Conservation (phyloP, 495 filamentous ascomycete genomes). For the Podospora bellae-mahoneyi region DNA sequence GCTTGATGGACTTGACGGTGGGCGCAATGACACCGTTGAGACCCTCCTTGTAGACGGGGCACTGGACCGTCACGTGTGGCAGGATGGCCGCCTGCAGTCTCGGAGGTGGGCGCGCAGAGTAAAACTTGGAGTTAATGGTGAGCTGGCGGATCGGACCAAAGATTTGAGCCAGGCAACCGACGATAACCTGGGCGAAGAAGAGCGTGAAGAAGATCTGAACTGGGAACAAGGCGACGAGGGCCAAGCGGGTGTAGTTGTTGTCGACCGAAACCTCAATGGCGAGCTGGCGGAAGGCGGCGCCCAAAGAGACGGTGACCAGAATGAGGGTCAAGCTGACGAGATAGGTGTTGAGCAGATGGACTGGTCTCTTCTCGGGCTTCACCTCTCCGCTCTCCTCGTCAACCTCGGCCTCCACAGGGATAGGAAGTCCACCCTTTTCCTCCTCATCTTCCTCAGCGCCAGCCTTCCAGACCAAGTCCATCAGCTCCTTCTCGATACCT, state of each 20-base stretch:
- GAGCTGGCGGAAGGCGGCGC: slow-evolving; percentile 63
- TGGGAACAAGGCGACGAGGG: slow-evolving; percentile 59
- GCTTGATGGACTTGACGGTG: slow-evolving; percentile 66
- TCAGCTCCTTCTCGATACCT: slow-evolving; percentile 67
- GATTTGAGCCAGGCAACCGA: slow-evolving; percentile 70
- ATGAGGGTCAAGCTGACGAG: slow-evolving; percentile 62
- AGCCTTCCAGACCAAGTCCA: slow-evolving; percentile 68
- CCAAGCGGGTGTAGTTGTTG: slow-evolving; percentile 55
- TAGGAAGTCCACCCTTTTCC: slow-evolving; percentile 44
- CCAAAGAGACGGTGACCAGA: slow-evolving; percentile 59
- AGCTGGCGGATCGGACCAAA: slow-evolving; percentile 72
- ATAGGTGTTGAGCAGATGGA: slow-evolving; percentile 64
- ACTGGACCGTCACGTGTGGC: slow-evolving; percentile 69
- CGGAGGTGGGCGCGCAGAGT: slow-evolving; percentile 63
- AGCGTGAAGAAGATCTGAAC: slow-evolving; percentile 77
- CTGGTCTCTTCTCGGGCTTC: slow-evolving; percentile 59
- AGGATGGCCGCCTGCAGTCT: slow-evolving; percentile 51
- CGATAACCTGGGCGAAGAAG: slow-evolving; percentile 71
- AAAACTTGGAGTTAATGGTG: slow-evolving; percentile 72
- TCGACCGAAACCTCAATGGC: slow-evolving; percentile 67
- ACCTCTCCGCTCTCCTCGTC: slow-evolving; percentile 68
- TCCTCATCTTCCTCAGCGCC: slow-evolving; percentile 49
- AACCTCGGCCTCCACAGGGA: slow-evolving; percentile 50
- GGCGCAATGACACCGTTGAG: slow-evolving; percentile 61
- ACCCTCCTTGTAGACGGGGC: slow-evolving; percentile 72